Evolutionary conservation across 331 rosid species (phyloP).

Genomic region (Malus hybrid): DNA sequence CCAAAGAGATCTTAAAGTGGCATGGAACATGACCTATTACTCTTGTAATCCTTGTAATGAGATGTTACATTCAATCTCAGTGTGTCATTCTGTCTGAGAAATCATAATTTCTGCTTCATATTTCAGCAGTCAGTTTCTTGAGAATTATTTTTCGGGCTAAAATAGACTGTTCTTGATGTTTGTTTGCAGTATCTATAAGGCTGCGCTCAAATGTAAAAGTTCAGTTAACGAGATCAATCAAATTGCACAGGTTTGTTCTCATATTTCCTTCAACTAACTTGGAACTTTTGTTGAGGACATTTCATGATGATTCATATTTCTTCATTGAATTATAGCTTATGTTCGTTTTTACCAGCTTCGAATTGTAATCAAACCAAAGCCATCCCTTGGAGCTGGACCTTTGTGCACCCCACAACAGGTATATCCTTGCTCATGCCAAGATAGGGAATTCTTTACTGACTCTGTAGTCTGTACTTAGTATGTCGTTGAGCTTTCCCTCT

Average conservation of each 20-base stretch:
- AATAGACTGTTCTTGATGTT: slow-evolving; percentile 11
- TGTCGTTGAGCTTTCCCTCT: slow-evolving; percentile 8
- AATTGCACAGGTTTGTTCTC: slow-evolving; percentile 80
- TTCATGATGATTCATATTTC: slow-evolving; percentile 12
- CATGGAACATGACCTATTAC: not conserved
- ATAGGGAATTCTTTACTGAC: slow-evolving; percentile 12
- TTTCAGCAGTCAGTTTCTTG: not conserved
- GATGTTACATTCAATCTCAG: not conserved
- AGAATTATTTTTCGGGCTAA: slow-evolving; percentile 7
- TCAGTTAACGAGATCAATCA: slow-evolving; percentile 82
- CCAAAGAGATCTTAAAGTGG: not conserved
- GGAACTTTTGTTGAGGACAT: slow-evolving; percentile 11
- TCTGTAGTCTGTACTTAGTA: not conserved
- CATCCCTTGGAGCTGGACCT: slow-evolving; percentile 74
- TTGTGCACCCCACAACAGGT: slow-evolving; percentile 88
- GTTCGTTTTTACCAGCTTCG: slow-evolving; percentile 65
- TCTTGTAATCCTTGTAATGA: not conserved
- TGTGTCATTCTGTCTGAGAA: not conserved
- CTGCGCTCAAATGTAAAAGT: slow-evolving; percentile 74
- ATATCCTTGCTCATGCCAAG: slow-evolving; percentile 15
- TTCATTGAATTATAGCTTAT: slow-evolving; percentile 21
- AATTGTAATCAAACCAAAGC: slow-evolving; percentile 76
- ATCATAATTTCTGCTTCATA: not conserved
- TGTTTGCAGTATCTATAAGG: slow-evolving; percentile 66
- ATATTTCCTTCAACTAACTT: slow-evolving; percentile 16